Percentiles rank a stretch among this genome's conserved stretches.
Conservation (phyloP, 805 yeast species). For the Nakazawaea ishiwadae region DNA sequence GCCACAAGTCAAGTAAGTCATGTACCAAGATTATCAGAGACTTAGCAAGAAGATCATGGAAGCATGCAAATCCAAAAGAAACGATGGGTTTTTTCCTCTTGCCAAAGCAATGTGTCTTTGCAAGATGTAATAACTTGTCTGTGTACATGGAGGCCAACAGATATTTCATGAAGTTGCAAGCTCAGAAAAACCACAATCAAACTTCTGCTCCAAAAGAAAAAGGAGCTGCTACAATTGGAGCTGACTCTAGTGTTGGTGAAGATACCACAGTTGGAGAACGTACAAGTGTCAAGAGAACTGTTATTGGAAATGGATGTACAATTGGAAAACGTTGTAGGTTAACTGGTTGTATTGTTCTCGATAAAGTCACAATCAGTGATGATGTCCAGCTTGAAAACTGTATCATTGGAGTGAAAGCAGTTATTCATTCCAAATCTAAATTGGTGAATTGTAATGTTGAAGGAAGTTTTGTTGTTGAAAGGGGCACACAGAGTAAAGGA, state of each 20-base stretch:
- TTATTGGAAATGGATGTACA: slow-evolving; percentile 66
- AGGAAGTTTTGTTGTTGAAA: slow-evolving; percentile 63
- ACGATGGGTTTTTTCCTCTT: slow-evolving; percentile 66
- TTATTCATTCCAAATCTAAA: slow-evolving; percentile 58
- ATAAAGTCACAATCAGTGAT: slow-evolving; percentile 70
- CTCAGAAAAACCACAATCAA: slow-evolving; percentile 29
- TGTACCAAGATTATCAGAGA: slow-evolving; percentile 73
- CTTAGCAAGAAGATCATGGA: slow-evolving; percentile 89
- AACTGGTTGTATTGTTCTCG: slow-evolving; percentile 78
- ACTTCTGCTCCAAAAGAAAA: slow-evolving; percentile 37
- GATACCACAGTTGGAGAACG: slow-evolving; percentile 70
- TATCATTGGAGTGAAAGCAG: slow-evolving; percentile 68
- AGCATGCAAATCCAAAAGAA: slow-evolving; percentile 54
- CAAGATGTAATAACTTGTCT: slow-evolving; percentile 72
- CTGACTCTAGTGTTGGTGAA: slow-evolving; percentile 76
- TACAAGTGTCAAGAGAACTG: slow-evolving; percentile 82
- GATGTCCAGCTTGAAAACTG: slow-evolving; percentile 81
- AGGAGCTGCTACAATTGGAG: slow-evolving; percentile 73
- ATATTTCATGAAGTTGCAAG: slow-evolving; percentile 61
- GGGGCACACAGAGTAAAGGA: slow-evolving; percentile 41
- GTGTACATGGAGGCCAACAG: slow-evolving; percentile 91
- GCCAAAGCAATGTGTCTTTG: slow-evolving; percentile 65
- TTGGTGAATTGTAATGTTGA: slow-evolving; percentile 84
- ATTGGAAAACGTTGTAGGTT: slow-evolving; percentile 86
- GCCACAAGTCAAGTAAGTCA: slow-evolving; percentile 36